phyloP scores from a whole-genome alignment of 139 green algal genomes.

The Eudorina sp. region DNA sequence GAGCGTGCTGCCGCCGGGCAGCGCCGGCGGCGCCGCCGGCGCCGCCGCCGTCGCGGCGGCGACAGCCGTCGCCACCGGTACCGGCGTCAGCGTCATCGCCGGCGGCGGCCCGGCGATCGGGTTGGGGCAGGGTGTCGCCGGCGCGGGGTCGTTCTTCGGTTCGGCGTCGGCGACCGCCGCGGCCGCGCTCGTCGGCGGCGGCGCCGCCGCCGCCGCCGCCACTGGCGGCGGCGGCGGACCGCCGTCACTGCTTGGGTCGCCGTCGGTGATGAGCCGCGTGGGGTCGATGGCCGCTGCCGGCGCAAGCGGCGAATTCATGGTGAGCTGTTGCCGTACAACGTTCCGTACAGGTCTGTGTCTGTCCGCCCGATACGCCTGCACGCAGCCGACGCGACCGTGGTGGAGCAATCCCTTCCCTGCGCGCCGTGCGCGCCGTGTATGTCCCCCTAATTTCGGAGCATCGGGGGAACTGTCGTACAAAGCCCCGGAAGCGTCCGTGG shows the following conservation, averaged over 20 bases:
- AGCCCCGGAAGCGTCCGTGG: no score
- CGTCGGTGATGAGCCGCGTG: neutral
- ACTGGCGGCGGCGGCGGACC: neutral
- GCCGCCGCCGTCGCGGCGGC: neutral
- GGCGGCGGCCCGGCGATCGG: slow-evolving; percentile 16
- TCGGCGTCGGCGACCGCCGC: no score
- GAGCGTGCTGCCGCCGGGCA: neutral
- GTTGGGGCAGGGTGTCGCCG: no score
- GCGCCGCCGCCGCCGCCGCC: neutral
- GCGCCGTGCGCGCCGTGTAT: no score
- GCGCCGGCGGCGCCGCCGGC: neutral
- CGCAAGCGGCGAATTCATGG: neutral
- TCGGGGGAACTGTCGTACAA: no score
- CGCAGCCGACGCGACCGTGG: no score
- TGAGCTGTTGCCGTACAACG: neutral
- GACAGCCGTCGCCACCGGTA: neutral
- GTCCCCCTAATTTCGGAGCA: no score
- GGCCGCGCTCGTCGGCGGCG: neutral
- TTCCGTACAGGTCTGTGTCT: no score
- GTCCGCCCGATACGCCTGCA: no score
- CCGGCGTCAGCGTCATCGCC: neutral
- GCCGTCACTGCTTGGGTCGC: neutral
- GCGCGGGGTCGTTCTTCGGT: no score
- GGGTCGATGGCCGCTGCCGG: neutral
- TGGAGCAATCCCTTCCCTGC: no score